These are phyloP conservation scores for Coemansia sp. DNA, from an alignment of 192 early-diverging fungal species.

Conservation along the genomic window DNA sequence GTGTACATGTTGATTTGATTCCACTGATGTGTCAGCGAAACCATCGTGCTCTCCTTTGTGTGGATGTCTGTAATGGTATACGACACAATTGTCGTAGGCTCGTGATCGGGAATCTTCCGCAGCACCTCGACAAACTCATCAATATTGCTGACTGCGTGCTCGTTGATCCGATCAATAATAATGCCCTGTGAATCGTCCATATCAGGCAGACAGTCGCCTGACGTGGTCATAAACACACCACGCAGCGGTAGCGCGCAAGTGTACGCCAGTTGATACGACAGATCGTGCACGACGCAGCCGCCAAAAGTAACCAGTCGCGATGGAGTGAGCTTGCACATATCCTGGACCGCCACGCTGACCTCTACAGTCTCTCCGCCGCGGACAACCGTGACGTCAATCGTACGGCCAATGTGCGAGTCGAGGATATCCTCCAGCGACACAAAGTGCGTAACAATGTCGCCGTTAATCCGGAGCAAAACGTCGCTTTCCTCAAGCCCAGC, in stretches of 20 bases:
- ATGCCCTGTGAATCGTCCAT: conserved; percentile 9
- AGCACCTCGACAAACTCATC: conserved; percentile 68
- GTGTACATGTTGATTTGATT: conserved; percentile 37
- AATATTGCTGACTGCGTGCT: conserved; percentile 63
- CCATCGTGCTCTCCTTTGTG: conserved; percentile 4
- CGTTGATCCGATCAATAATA: conserved; percentile 66
- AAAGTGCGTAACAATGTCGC: conserved; percentile 69
- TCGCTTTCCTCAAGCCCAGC: conserved; percentile 66
- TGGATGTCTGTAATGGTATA: conserved; percentile 28
- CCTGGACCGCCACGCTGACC: conserved; percentile 59
- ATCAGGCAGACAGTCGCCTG: conserved; percentile 14
- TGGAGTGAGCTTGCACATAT: conserved; percentile 78
- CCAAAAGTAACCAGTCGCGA: conserved; percentile 84
- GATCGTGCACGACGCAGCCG: conserved; percentile 72
- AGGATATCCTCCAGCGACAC: conserved; percentile 62
- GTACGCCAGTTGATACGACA: conserved; percentile 78
- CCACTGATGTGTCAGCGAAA: conserved; percentile 30
- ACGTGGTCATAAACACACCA: conserved; percentile 77
- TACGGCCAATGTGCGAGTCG: conserved; percentile 61
- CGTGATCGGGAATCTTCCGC: conserved; percentile 59
- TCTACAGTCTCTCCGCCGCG: conserved; percentile 58
- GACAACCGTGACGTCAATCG: conserved; percentile 56
- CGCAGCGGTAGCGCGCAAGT: conserved; percentile 65
- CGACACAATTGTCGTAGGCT: conserved; percentile 18
- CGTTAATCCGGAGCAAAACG: conserved; percentile 67